Conservation (phyloP, 192 early-diverging fungal species). For the Umbelopsis sp. region DNA sequence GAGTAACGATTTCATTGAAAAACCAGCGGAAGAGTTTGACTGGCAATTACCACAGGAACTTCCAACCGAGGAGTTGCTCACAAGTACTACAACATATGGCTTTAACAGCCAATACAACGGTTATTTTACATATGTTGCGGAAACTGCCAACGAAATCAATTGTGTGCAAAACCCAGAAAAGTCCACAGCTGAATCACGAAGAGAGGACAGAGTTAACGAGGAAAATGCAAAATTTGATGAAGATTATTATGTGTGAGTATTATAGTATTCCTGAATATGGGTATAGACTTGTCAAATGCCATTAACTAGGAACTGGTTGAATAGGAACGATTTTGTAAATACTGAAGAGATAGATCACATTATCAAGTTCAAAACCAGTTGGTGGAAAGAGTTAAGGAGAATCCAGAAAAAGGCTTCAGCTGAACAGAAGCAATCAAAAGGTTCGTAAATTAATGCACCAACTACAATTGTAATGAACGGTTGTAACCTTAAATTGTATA, state of each 20-base stretch:
- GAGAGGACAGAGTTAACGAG: conserved; percentile 57
- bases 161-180: conserved; percentile 62
- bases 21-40: conserved; percentile 67
- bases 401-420: conserved; percentile 58
- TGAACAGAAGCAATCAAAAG: conserved; percentile 23
- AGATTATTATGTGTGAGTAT: conserved; percentile 83
- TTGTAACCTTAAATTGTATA: too few species aligned
- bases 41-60: conserved; percentile 87
- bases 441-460: not conserved
- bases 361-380: conserved; percentile 73
- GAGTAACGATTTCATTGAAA: not conserved
- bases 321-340: conserved; percentile 76
- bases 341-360: conserved; percentile 83
- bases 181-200: conserved; percentile 52
- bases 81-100: conserved; percentile 65
- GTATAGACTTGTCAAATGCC: not conserved
- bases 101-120: conserved; percentile 88
- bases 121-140: conserved; percentile 71
- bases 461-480: not conserved
- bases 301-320: not conserved
- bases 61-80: conserved; percentile 34
- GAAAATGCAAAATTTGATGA: conserved; percentile 92
- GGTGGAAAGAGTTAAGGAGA: conserved; percentile 61
- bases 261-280: not conserved
- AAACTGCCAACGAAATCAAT: conserved; percentile 73